Percentiles rank a stretch among this genome's conserved stretches.
phyloP scores from a whole-genome alignment of 139 green algal genomes.

The Auxenochlorella pyrenoidosa region DNA sequence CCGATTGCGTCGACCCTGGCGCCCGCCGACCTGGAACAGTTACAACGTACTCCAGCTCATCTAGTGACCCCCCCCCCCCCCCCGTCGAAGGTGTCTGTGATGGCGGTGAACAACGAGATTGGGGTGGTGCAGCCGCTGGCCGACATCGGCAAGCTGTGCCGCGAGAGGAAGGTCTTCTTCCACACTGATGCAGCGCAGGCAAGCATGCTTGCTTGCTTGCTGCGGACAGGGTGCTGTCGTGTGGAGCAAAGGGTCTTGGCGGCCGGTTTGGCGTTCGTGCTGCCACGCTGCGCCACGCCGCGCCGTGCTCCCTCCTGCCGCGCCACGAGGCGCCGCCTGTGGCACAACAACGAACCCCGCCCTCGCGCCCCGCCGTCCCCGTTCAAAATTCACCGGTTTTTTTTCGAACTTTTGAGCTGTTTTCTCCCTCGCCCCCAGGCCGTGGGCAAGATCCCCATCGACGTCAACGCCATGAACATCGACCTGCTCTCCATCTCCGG shows the following conservation, averaged over 20 bases:
- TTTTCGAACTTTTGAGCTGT: no score
- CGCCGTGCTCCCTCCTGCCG: no score
- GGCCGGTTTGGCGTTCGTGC: no score
- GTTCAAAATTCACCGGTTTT: no score
- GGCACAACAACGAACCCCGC: no score
- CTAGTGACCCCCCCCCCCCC: not conserved
- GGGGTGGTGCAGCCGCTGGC: slow-evolving; percentile 91
- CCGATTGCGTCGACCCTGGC: no score
- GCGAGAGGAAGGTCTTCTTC: slow-evolving; percentile 89
- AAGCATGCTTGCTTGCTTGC: not conserved
- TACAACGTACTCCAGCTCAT: not conserved
- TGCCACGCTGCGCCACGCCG: not conserved
- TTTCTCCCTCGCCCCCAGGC: no score
- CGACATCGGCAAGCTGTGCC: slow-evolving; percentile 92
- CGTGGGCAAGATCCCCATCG: slow-evolving; percentile 94
- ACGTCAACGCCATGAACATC: slow-evolving; percentile 90
- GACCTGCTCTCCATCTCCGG: slow-evolving; percentile 95
- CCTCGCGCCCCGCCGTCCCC: no score
- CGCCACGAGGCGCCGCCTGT: no score
- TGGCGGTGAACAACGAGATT: slow-evolving; percentile 99
- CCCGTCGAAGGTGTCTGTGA: slow-evolving; percentile 71
- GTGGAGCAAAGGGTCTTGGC: no score
- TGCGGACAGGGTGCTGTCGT: no score
- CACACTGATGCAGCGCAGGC: slow-evolving; percentile 94
- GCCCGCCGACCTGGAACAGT: no score